A percentile compares a stretch with the other conserved stretches of the same genome.
These are phyloP conservation scores for Phytophthora pluvialis DNA, from an alignment of 352 stramenopile species.

Conservation along the genomic window DNA sequence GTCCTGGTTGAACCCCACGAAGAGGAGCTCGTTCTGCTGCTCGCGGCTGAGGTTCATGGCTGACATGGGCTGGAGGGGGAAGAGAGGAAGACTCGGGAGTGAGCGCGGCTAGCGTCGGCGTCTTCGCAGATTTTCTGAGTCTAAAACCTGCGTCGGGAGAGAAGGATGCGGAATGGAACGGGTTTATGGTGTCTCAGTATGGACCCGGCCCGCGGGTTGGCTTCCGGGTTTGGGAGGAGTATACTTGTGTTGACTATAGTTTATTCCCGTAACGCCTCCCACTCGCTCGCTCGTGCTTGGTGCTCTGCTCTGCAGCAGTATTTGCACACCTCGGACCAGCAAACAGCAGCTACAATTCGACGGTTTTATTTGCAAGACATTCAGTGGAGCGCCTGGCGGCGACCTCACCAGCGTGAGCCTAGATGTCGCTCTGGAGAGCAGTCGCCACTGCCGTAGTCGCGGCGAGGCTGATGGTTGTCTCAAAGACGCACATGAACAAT, in stretches of 20 bases:
- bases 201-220: background rate
- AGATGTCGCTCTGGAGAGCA: no score
- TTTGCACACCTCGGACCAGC: no score
- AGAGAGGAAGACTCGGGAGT: conserved; percentile 13
- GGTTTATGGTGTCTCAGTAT: background rate
- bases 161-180: conserved; percentile 15
- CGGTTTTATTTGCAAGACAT: no score
- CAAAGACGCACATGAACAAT: no score
- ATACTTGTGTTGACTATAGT: background rate
- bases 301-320: no score
- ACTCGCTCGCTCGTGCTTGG: no score
- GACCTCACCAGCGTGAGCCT: no score
- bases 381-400: no score
- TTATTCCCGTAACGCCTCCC: background rate
- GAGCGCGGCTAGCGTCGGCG: conserved; percentile 8
- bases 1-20: conserved; percentile 96
- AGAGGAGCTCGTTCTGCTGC: conserved; percentile 94
- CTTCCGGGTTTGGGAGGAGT: background rate
- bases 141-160: conserved; percentile 20
- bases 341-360: no score
- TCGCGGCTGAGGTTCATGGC: conserved; percentile 89
- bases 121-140: conserved; percentile 34
- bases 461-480: no score
- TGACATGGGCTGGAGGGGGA: conserved; percentile 41
- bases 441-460: no score